Evolutionary conservation across 2,329 filamentous ascomycete genomes (phyloP), one percentile per base, ranked within the genome.

Genomic region (Thielaviopsis populi): DNA sequence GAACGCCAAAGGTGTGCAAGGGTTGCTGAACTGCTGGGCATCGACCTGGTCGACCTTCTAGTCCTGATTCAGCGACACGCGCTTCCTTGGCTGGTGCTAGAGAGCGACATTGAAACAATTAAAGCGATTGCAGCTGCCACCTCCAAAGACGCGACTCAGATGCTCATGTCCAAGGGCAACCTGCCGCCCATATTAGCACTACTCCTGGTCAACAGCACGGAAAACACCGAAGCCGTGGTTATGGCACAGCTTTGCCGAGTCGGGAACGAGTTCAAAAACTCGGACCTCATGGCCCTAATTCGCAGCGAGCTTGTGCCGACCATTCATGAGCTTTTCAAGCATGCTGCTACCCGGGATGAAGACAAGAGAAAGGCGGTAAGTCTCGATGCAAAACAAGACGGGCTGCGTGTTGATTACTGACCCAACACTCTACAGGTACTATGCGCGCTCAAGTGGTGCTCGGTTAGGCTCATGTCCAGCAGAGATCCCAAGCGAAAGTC

Each of bases 1-100:
- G 83, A 87, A 58, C 92, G 94, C n/a, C 89, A 94, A 69, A 87
- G 91, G 70, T 86, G 85, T 58, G 84, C 88, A 63, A 80, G 87
- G 54, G 79, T 97, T 59, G 89, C 91, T 27, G 90, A 95, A 68
- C 75, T 97, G 37, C 78, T 96, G 43, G 84, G 86, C 61, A 86
- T 90, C 70, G 86, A 83, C 46, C 81, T 95, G 8, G 79, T 84
- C 53, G 84, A 88, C 62, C 84, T 97, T 54, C 78, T 96, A 10
- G 74, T 87, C 15, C 74, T 86, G 19, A 88, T 92, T 8, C 91
- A 96, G 72, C 80, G 83, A 15, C 83, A 94, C 69, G 91, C 91
- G 7, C 74, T 99, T 8, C 94, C 95, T 1, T 91, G 89, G 75
- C 79, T 99, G 19, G 88, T 99, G 2, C 76, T 96, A 46, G 86